These are phyloP conservation scores for Saccharomycopsis fermentans DNA, from an alignment of 805 yeast species.

Conservation along the genomic window DNA sequence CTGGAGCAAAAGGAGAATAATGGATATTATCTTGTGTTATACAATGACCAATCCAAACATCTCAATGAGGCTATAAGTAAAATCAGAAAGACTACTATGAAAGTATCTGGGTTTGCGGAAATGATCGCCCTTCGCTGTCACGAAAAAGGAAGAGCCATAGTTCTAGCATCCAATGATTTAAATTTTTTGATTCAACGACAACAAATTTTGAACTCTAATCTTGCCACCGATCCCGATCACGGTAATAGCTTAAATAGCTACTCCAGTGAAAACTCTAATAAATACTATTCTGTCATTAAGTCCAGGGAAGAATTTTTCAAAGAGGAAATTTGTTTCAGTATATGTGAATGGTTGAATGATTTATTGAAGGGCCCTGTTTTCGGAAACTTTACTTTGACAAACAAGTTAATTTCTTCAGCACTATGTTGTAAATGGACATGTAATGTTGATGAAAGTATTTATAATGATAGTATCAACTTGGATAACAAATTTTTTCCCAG, in stretches of 20 bases:
- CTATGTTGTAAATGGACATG: constrained; percentile 52
- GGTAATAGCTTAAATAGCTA: neutral
- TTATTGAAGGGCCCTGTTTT: constrained; percentile 45
- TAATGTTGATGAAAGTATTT: constrained; percentile 30
- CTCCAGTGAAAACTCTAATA: constrained; percentile 30
- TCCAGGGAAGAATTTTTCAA: constrained; percentile 61
- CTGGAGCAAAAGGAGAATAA: constrained; percentile 27
- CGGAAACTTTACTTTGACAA: constrained; percentile 36
- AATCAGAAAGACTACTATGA: constrained; percentile 52
- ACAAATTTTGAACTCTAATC: constrained; percentile 35
- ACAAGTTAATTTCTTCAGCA: constrained; percentile 45
- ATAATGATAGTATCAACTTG: neutral
- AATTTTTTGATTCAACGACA: constrained; percentile 43
- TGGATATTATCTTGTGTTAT: constrained; percentile 44
- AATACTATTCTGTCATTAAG: constrained; percentile 56
- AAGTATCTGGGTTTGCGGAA: constrained; percentile 52
- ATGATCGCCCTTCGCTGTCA: constrained; percentile 65
- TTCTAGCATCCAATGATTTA: constrained; percentile 46
- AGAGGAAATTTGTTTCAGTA: constrained; percentile 72
- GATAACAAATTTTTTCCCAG: constrained; percentile 7
- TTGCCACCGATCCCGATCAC: neutral
- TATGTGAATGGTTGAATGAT: constrained; percentile 55
- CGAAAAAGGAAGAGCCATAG: constrained; percentile 56
- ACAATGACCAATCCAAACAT: constrained; percentile 75
- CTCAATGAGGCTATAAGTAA: constrained; percentile 62